Evolutionary conservation across 164 flowering plant species (phyloP), one percentile per base, ranked within the genome.

Genomic region (Pachysandra terminalis): DNA sequence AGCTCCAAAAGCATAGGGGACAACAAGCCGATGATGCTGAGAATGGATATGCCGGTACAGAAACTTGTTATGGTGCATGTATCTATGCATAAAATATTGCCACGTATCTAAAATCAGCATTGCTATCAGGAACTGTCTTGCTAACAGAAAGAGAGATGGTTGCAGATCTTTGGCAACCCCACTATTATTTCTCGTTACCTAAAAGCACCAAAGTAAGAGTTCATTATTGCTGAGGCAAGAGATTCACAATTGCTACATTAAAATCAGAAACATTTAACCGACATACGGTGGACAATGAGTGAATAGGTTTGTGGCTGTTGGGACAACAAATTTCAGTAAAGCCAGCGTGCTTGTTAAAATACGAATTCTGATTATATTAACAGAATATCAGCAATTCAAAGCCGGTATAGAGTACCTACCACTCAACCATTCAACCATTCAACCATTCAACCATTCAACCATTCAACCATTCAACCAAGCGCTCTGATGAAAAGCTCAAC

Each of bases 1-100:
- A 67, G 99, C 99, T 64, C 99, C 99, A 79, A 80, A 90, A 15
- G 98, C 90, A 76, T 96, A 96, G 3, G 99, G 99, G 4, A 92
- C 99, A 37, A 90, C 80, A 51, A 96, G 96, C 22, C 91, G 86
- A 70, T 93, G 98, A 71, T 93, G 99, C 52, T 81, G 95, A 41
- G 98, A 90, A 79, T 93, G 99, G 76, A 96, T 83, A 61, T 96
- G 96, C 17, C 84, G 81, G 77, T 90, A 93, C 73, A 96, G 66
- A 76, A 92, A 96, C 77, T 90, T 96, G 85, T 93, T 93, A 48
- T 88, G 89, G 68, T 95, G 99, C 98, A 95, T 90, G 75, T 86
- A 93, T 63, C 99, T 72, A 65, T 96, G 99, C 90, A 88, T 86
- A 63, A 96, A 90, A 75, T 93, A 95, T 67, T 93, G 99, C 96